Percentiles rank a stretch among this genome's conserved stretches.
These are phyloP conservation scores for Chlamydomonas incerta DNA, from an alignment of 139 green algal species.

Conservation along the genomic window DNA sequence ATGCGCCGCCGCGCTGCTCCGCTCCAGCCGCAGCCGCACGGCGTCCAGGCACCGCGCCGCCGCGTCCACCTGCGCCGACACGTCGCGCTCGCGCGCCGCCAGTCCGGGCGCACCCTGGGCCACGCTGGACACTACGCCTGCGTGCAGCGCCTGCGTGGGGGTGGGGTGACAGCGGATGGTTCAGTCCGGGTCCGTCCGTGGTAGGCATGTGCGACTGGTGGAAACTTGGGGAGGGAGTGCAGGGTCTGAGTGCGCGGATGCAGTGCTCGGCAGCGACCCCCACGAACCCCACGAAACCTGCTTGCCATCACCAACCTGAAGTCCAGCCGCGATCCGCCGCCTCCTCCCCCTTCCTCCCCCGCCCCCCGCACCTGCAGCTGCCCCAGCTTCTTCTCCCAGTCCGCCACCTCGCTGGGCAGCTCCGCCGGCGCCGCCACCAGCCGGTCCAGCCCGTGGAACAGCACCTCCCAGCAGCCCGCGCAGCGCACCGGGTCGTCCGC, in stretches of 20 bases:
- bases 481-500: slow-evolving; percentile 1
- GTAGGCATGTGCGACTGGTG: too few relatives aligned
- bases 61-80: slow-evolving; percentile 26
- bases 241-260: too few relatives aligned
- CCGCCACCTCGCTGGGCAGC: slow-evolving; percentile 33
- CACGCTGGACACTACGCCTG: background rate
- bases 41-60: slow-evolving; percentile 23
- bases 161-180: too few relatives aligned
- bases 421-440: slow-evolving; percentile 16
- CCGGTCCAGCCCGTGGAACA: slow-evolving; percentile 44
- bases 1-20: slow-evolving; percentile 12
- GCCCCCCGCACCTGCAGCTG: slow-evolving; percentile 12
- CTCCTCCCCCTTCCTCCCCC: background rate
- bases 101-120: slow-evolving; percentile 6
- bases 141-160: slow-evolving; percentile 10
- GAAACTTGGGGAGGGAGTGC: too few relatives aligned
- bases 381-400: slow-evolving; percentile 21
- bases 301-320: too few relatives aligned
- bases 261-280: too few relatives aligned
- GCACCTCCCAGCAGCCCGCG: slow-evolving; percentile 48
- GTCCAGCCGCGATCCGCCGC: too few relatives aligned
- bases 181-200: too few relatives aligned
- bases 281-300: too few relatives aligned
- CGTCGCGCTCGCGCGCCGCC: slow-evolving; percentile 23
- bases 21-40: slow-evolving; percentile 23